These are phyloP conservation scores for Boletus vinaceobasis DNA, from an alignment of 768 basidiomycete genomes.

Conservation along the genomic window DNA sequence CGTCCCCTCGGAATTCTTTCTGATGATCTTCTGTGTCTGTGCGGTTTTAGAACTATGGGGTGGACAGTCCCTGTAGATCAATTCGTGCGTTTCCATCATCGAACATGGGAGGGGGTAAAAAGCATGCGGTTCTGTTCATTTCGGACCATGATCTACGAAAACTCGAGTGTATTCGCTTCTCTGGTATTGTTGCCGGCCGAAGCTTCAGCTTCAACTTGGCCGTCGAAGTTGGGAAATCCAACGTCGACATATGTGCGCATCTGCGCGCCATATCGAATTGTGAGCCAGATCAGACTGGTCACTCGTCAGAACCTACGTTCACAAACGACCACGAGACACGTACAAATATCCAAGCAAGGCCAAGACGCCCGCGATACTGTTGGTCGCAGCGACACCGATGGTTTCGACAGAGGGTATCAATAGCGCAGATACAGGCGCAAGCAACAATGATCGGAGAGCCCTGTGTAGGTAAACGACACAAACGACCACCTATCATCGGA, in stretches of 20 bases:
- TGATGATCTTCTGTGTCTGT: too few relatives aligned
- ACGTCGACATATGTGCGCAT: constrained; percentile 58
- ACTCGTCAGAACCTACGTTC: not conserved
- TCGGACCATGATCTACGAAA: too few relatives aligned
- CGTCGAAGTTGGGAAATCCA: constrained; percentile 41
- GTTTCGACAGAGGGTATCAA: constrained; percentile 44
- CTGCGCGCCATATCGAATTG: constrained; percentile 53
- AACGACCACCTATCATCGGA: not conserved
- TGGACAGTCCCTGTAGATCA: too few relatives aligned
- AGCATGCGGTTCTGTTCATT: too few relatives aligned
- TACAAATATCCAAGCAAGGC: constrained; percentile 53
- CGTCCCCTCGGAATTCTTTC: too few relatives aligned
- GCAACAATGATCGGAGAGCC: constrained; percentile 23
- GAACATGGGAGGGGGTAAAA: too few relatives aligned
- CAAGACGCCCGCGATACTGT: constrained; percentile 44
- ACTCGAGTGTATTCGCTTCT: too few relatives aligned
- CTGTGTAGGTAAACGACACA: not conserved
- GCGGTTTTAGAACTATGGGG: too few relatives aligned
- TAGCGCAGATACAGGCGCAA: constrained; percentile 13
- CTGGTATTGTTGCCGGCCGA: not conserved
- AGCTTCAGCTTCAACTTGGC: not conserved
- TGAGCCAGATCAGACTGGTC: constrained; percentile 47
- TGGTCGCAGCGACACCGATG: constrained; percentile 49
- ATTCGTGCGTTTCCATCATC: too few relatives aligned
- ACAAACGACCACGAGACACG: constrained; percentile 21